phyloP scores from a whole-genome alignment of 805 yeast genomes.

The Yarrowia bubula region DNA sequence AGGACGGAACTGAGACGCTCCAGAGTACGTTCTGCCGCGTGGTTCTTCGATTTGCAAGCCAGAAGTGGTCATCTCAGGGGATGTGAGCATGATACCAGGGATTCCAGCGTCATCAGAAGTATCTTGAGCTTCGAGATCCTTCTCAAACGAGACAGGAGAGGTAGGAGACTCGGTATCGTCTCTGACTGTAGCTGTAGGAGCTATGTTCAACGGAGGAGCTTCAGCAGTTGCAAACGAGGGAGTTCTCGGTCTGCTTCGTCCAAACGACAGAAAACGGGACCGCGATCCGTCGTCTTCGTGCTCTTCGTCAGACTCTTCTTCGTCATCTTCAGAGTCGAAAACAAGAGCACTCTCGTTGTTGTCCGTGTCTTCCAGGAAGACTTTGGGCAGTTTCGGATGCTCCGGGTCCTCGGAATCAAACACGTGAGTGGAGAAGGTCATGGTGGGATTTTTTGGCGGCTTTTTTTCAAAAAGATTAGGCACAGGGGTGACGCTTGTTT shows the following conservation, averaged over 20 bases:
- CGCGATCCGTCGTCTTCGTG: neutral
- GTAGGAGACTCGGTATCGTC: neutral
- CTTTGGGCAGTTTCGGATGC: constrained; percentile 31
- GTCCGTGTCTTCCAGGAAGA: constrained; percentile 27
- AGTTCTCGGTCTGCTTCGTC: neutral
- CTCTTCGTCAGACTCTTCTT: neutral
- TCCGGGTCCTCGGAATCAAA: constrained; percentile 34
- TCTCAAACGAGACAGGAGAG: neutral
- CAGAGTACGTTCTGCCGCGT: neutral
- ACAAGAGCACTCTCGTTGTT: constrained; percentile 17
- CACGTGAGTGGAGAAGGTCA: constrained; percentile 26
- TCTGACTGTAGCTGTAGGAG: neutral
- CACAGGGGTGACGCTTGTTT: constrained; percentile 18
- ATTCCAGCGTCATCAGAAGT: neutral
- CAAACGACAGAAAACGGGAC: neutral
- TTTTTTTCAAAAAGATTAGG: constrained; percentile 15
- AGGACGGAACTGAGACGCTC: neutral
- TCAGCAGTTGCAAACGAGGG: neutral
- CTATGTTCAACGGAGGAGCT: neutral
- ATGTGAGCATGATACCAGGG: constrained; percentile 4
- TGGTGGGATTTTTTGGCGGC: constrained; percentile 25
- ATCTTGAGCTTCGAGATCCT: constrained; percentile 16
- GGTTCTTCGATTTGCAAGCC: constrained; percentile 9
- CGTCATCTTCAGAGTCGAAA: constrained; percentile 7
- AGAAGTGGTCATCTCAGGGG: neutral